phyloP scores from a whole-genome alignment of 2,329 filamentous ascomycete species.

The Diaporthe helianthi region DNA sequence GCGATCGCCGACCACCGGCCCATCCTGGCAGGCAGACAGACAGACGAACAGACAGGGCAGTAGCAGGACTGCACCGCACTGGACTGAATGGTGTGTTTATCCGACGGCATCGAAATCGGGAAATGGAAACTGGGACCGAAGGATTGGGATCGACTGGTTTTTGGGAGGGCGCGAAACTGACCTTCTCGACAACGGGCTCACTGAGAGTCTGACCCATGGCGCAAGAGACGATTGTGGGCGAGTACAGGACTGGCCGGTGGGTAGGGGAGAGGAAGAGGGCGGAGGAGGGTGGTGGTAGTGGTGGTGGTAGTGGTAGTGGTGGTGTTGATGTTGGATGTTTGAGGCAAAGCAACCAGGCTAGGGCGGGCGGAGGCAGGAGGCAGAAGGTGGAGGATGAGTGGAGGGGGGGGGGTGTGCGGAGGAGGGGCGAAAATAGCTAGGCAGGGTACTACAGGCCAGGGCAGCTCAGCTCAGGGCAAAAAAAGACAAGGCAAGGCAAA shows the following conservation, averaged over 20 bases:
- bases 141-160: neutral
- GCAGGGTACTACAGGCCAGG: neutral
- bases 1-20: neutral
- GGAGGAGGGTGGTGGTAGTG: neutral
- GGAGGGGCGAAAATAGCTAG: neutral
- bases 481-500: neutral
- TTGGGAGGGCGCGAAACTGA: constrained; percentile 54
- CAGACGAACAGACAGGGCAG: neutral
- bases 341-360: neutral
- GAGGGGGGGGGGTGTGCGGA: neutral
- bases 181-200: constrained; percentile 99
- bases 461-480: neutral
- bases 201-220: constrained; percentile 99
- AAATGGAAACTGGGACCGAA: neutral
- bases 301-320: neutral
- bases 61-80: neutral
- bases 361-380: neutral
- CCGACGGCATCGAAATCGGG: neutral
- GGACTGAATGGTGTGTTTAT: neutral
- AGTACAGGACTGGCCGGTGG: neutral
- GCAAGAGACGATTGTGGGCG: neutral
- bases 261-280: neutral
- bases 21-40: neutral
- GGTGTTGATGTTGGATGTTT: neutral
- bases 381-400: neutral